Evolutionary conservation across 441 rosid species (phyloP).

Genomic region (Croton setiger): DNA sequence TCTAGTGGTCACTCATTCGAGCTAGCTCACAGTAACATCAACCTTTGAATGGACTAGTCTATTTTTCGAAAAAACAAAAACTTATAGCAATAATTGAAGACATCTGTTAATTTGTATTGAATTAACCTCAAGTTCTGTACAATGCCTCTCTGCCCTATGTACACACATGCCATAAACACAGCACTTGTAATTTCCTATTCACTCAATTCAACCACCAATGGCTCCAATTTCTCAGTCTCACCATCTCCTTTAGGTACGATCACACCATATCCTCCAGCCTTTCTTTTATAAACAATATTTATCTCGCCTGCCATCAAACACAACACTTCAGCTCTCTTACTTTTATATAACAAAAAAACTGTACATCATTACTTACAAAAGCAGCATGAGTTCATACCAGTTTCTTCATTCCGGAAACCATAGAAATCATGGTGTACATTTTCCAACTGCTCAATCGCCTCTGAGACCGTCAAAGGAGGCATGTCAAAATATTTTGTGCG

Average conservation of each 20-base stretch:
- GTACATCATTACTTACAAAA: background rate
- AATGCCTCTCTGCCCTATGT: conserved; percentile 6
- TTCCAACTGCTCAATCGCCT: conserved; percentile 89
- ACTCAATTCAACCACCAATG: conserved; percentile 45
- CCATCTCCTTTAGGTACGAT: conserved; percentile 76
- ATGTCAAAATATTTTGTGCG: conserved; percentile 87
- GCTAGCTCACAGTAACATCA: too few species aligned
- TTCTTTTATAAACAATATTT: conserved; percentile 80
- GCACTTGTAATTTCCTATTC: conserved; percentile 29
- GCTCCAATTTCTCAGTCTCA: conserved; percentile 52
- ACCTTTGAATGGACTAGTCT: too few species aligned
- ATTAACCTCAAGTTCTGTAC: conserved; percentile 10
- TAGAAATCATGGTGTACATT: conserved; percentile 82
- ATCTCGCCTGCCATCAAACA: conserved; percentile 61
- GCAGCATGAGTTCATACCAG: conserved; percentile 45
- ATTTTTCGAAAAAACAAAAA: too few species aligned
- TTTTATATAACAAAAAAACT: background rate
- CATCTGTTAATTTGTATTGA: background rate
- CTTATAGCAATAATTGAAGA: too few species aligned
- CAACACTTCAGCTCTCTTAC: background rate
- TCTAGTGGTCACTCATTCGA: too few species aligned
- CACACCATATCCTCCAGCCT: conserved; percentile 85
- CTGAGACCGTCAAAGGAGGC: conserved; percentile 81
- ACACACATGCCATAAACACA: background rate
- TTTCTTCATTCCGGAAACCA: conserved; percentile 84